Evolutionary conservation across 2,329 filamentous ascomycete species (phyloP).

Genomic region (Lachnellula cervina): DNA sequence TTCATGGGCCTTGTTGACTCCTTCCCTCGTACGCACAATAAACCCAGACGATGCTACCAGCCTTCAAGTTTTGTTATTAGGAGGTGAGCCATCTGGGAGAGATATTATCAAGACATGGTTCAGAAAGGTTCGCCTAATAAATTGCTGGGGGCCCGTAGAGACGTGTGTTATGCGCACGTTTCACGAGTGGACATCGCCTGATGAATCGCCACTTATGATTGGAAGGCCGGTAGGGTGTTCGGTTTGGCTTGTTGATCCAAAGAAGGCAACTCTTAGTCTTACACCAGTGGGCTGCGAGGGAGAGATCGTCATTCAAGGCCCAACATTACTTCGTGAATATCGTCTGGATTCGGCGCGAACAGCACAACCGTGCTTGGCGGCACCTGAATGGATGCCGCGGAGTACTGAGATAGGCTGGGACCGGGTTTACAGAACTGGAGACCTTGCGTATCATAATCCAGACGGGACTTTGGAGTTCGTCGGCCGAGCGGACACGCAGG

Average conservation of each 20-base stretch:
- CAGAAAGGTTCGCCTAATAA: background rate
- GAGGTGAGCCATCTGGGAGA: background rate
- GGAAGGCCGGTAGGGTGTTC: background rate
- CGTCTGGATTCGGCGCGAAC: too few relatives aligned
- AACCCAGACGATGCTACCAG: background rate
- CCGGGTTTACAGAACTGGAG: too few relatives aligned
- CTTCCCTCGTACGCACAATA: background rate
- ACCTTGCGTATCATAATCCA: too few relatives aligned
- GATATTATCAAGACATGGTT: background rate
- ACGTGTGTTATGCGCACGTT: background rate
- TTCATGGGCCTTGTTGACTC: background rate
- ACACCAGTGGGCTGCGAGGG: too few relatives aligned
- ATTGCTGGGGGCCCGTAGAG: background rate
- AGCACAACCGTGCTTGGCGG: too few relatives aligned
- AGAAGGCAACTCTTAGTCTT: too few relatives aligned
- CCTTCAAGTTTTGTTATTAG: background rate
- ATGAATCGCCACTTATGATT: background rate
- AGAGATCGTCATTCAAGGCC: too few relatives aligned
- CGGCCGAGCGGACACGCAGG: too few relatives aligned
- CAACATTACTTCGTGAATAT: too few relatives aligned
- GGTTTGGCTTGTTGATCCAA: background rate
- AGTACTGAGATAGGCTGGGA: too few relatives aligned
- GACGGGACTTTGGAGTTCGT: too few relatives aligned
- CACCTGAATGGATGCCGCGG: too few relatives aligned
- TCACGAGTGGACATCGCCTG: background rate